phyloP scores from a whole-genome alignment of 208 protist species.

The Leishmania mexicana region DNA sequence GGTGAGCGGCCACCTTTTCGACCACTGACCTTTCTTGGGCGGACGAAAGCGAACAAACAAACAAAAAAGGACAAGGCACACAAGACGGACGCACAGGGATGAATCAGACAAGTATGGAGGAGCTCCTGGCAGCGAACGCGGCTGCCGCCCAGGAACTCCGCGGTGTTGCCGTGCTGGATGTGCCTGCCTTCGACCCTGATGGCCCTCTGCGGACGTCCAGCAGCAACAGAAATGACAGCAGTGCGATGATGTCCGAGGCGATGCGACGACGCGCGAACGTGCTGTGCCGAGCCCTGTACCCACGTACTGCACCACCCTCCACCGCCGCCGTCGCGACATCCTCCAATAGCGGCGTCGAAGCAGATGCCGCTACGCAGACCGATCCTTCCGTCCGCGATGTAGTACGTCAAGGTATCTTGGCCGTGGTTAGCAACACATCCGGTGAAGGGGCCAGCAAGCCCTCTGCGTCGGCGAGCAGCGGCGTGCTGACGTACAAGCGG shows the following conservation, averaged over 20 bases:
- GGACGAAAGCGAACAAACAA: neutral
- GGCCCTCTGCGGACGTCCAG: neutral
- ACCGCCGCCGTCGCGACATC: neutral
- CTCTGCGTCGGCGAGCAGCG: neutral
- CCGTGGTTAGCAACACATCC: conserved; percentile 10
- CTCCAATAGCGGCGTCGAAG: neutral
- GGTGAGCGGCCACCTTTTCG: neutral
- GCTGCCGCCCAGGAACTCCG: conserved; percentile 38
- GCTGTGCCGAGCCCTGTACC: conserved; percentile 51
- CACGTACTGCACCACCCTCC: conserved; percentile 29
- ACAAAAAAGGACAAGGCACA: neutral
- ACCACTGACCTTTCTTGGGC: neutral
- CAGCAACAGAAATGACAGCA: neutral
- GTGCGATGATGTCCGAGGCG: conserved; percentile 13
- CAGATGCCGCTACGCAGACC: neutral
- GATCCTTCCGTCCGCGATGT: neutral
- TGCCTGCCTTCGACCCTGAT: conserved; percentile 18
- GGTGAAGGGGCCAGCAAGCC: neutral
- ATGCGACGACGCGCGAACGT: conserved; percentile 38
- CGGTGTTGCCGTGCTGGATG: conserved; percentile 35
- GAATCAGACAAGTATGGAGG: conserved; percentile 7
- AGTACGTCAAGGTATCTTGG: conserved; percentile 16
- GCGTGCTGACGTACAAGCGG: conserved; percentile 32
- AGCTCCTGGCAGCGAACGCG: conserved; percentile 46
- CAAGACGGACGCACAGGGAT: neutral